Base-by-base conservation (phyloP, 495 filamentous ascomycete genomes). In the Penicillium paradoxum region DNA sequence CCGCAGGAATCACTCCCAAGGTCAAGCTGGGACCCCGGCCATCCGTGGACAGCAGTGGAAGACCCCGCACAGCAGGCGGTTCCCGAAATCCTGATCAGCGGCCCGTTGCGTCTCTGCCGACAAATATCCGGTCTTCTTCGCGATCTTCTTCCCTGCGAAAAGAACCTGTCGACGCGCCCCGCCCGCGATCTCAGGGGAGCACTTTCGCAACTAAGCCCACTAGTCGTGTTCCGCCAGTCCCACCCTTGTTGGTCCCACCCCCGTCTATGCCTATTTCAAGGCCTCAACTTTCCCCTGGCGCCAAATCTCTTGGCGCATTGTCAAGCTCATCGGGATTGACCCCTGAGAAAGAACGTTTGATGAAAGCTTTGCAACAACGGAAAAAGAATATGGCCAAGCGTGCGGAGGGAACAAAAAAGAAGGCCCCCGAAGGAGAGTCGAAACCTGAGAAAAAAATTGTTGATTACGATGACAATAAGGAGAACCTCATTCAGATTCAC, bases 331-430 rank as follows among this genome's bases (percentile, higher is more conserved):
- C 79, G 25, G 78, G 81, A 14, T 83, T 95, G 62, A 92, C 90
- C 1, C 88, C 89, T 0, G 93, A 97, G 65, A 96, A 96, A 66
- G 82, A 87, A 58, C 80, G 91, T 55, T 74, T 98, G 53, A 88
- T 95, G 89, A 96, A 92, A 73, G 92, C 93, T 5, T 77, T 97
- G 66, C 87, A 97, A 58, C 73, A 97, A 39, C 79, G 93, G 34
- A 91, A 90, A 68, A 90, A 87, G 62, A 84, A 88, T 57, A 75
- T 83, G 76, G 79, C 71, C 15, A 77, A 71, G 49, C 62, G 65
- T 34, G 63, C 67, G n/a, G 64, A 69, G 24, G 64, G 69, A 47
- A 72, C 66, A 51, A 65, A 60, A 36, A 67, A 56, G 37, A 47
- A 53, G 51, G 57, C 55, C 51, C n/a, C 47, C 42, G 48, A 48